Evolutionary conservation across 768 basidiomycete species (phyloP), one percentile per base, ranked within the genome.

Genomic region (Podaxis carcinomalis): DNA sequence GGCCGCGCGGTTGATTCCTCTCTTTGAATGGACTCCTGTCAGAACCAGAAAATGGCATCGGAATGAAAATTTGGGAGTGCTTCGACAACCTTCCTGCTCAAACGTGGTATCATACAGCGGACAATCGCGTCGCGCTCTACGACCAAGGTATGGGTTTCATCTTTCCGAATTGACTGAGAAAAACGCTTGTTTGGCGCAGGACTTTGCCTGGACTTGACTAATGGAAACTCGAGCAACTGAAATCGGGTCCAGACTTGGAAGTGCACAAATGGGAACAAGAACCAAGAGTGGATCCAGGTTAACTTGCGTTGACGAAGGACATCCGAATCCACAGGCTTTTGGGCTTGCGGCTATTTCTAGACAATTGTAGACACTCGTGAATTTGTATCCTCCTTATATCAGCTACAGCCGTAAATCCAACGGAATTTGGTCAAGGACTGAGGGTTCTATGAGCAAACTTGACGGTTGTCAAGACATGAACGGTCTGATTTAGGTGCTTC

Each of bases 41-140:
- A 61, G 28, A 57, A n/a, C 61, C 57, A n/a, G 27, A 21, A 6
- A 14, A 28, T 40, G 68, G 68, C 7, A 62, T 65, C 36, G 55
- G 55, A 7, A 59, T 67, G 64, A 69, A 67, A 40, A 67, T 72
- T 19, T 69, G 68, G 70, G 19, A 67, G 27, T 72, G 63, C 52
- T 70, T 64, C 46, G 57, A 62, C 25, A 59, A 53, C 39, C 64
- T 69, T 13, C 66, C 70, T 13, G 67, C 63, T 19, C 70, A 73
- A 53, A 51, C 59, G 4, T 72, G 72, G 72, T 62, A 57, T 25
- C 69, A 67, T 52, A 70, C 69, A n/a, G 54, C 53, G 19, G 68
- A 70, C 52, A 68, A 68, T 50, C 67, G 68, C 19, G 65, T 72
- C 40, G 65, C 65, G 4, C 50, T 70, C 9, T 49, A 44, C 9